phyloP scores from a whole-genome alignment of 257 asterid species.

The Penstemon eatonii region DNA sequence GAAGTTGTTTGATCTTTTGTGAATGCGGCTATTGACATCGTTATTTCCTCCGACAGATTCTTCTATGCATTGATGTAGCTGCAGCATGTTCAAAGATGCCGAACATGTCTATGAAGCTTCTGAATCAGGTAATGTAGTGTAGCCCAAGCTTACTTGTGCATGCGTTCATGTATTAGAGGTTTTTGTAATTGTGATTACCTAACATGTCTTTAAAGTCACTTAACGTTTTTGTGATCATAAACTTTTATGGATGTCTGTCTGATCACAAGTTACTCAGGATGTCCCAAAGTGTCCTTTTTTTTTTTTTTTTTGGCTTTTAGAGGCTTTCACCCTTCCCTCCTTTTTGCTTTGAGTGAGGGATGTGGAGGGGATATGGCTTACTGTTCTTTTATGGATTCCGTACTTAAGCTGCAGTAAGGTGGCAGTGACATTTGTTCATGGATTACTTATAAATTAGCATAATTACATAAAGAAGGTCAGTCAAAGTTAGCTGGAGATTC shows the following conservation, averaged over 20 bases:
- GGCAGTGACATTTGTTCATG: constrained; percentile 4
- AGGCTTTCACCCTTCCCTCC: too few relatives aligned
- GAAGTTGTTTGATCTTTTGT: constrained; percentile 32
- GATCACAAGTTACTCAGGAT: background rate
- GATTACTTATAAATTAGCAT: constrained; percentile 23
- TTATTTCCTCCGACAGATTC: constrained; percentile 58
- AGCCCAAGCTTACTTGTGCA: constrained; percentile 29
- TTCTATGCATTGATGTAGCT: constrained; percentile 88
- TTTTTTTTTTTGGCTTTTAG: background rate
- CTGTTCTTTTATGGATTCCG: constrained; percentile 7
- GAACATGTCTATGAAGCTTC: constrained; percentile 73
- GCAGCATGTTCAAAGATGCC: constrained; percentile 80
- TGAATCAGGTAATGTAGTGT: constrained; percentile 65
- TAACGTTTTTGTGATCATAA: background rate
- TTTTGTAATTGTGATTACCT: constrained; percentile 16
- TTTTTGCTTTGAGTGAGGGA: background rate
- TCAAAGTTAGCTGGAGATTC: constrained; percentile 19
- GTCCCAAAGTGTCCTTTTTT: background rate
- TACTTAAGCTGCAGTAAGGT: constrained; percentile 14
- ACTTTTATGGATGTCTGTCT: background rate
- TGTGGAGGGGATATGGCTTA: constrained; percentile 13
- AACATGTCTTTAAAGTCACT: background rate
- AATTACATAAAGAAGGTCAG: constrained; percentile 7
- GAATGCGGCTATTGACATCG: constrained; percentile 31
- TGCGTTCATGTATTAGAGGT: constrained; percentile 20